These are phyloP conservation scores for Euphorbia schlechtendalii DNA, from an alignment of 441 rosid species.

Conservation along the genomic window DNA sequence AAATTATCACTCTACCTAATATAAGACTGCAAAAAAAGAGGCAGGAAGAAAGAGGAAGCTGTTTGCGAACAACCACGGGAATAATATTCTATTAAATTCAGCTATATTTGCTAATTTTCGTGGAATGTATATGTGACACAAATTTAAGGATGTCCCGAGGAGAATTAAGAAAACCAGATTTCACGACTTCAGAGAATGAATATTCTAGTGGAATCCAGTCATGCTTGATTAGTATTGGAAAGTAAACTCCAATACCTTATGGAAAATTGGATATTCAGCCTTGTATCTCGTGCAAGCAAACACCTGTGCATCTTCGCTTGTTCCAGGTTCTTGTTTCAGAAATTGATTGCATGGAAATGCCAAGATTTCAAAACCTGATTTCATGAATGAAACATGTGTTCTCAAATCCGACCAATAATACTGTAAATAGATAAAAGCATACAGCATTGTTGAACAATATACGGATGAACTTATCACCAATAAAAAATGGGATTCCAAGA, in stretches of 20 bases:
- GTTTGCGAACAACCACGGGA: background rate
- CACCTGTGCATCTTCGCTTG: constrained; percentile 57
- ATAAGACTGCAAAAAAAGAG: no score
- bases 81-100: background rate
- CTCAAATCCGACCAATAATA: background rate
- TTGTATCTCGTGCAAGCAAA: constrained; percentile 69
- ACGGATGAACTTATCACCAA: background rate
- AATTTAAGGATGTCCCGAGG: background rate
- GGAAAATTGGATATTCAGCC: constrained; percentile 90
- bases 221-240: background rate
- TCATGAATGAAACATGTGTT: background rate
- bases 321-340: constrained; percentile 77
- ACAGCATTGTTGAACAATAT: background rate
- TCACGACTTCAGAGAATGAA: no score
- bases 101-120: background rate
- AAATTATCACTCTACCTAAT: background rate
- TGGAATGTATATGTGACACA: background rate
- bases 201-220: background rate
- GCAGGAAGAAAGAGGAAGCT: background rate
- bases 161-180: background rate
- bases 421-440: background rate
- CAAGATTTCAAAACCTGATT: constrained; percentile 74
- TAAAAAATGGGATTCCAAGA: no score
- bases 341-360: constrained; percentile 98
- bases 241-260: constrained; percentile 39